Percentiles rank a stretch among this genome's conserved stretches.
Conservation (phyloP, 1,139 yeast genomes). For the Yamadazyma mexicana region DNA sequence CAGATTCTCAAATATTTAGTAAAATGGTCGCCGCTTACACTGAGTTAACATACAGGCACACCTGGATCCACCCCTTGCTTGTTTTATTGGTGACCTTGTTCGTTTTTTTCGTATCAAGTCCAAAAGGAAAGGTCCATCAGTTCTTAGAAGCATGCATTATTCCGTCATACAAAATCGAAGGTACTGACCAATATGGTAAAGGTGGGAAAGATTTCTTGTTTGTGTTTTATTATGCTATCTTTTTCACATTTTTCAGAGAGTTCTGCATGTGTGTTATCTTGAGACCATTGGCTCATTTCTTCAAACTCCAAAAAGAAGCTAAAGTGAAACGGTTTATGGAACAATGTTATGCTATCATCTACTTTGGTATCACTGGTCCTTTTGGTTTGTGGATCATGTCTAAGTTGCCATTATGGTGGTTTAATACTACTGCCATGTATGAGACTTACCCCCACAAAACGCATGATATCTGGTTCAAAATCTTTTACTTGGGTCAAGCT, state of each 20-base stretch:
- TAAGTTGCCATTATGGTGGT: constrained; percentile 83
- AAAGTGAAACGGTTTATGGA: constrained; percentile 86
- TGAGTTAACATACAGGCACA: constrained; percentile 66
- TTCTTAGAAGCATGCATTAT: constrained; percentile 60
- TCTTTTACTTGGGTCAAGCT: constrained; percentile 88
- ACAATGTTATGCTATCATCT: constrained; percentile 81
- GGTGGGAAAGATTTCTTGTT: constrained; percentile 83
- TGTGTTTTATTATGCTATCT: constrained; percentile 76
- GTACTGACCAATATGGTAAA: constrained; percentile 71
- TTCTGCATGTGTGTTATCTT: constrained; percentile 82
- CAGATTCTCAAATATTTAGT: constrained; percentile 43
- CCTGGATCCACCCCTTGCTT: constrained; percentile 76
- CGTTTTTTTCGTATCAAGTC: constrained; percentile 48
- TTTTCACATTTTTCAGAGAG: constrained; percentile 89
- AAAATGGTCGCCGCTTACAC: constrained; percentile 57
- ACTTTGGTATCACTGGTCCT: constrained; percentile 81
- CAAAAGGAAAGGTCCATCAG: constrained; percentile 58
- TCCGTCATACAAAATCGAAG: constrained; percentile 65
- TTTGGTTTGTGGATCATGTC: constrained; percentile 87
- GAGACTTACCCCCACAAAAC: constrained; percentile 78
- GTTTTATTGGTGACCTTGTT: constrained; percentile 37
- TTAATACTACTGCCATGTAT: constrained; percentile 81
- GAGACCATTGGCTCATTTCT: constrained; percentile 61
- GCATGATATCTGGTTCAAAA: constrained; percentile 69
- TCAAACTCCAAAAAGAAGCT: constrained; percentile 56